Percentiles rank a stretch among this genome's conserved stretches.
Evolutionary conservation across 192 early-diverging fungal species (phyloP).

Genomic region (Rhizophagus clarus): DNA sequence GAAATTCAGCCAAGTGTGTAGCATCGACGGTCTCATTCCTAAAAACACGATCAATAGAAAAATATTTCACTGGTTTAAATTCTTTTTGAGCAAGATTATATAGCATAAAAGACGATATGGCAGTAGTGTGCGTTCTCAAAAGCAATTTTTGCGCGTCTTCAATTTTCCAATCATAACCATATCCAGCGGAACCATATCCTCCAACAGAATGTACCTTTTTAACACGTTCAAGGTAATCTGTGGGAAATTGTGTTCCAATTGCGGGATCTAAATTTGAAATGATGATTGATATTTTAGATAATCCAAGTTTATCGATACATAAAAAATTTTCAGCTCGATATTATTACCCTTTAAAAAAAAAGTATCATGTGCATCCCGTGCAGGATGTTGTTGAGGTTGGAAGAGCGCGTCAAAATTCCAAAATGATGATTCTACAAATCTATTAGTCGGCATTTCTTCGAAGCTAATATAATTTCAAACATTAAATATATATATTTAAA

Average conservation of each 20-base stretch:
- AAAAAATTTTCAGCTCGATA: neutral
- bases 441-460: slow-evolving; percentile 98
- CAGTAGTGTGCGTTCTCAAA: slow-evolving; percentile 96
- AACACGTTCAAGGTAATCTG: slow-evolving; percentile 89
- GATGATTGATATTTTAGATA: neutral
- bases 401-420: slow-evolving; percentile 99
- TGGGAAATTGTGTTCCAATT: slow-evolving; percentile 72
- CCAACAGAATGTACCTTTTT: slow-evolving; percentile 91
- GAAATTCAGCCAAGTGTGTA: slow-evolving; percentile 99
- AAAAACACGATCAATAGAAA: slow-evolving; percentile 99
- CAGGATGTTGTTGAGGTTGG: slow-evolving; percentile 98
- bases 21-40: slow-evolving; percentile 97
- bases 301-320: too few relatives aligned
- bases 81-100: slow-evolving; percentile 86
- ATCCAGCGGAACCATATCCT: slow-evolving; percentile 94
- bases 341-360: slow-evolving; percentile 69
- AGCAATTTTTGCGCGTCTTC: slow-evolving; percentile 92
- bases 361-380: slow-evolving; percentile 83
- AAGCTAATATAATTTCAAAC: slow-evolving; percentile 53
- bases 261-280: slow-evolving; percentile 57
- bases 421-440: slow-evolving; percentile 96
- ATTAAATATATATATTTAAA: neutral
- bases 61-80: slow-evolving; percentile 96
- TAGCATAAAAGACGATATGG: slow-evolving; percentile 90
- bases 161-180: slow-evolving; percentile 90